Conservation (phyloP, 495 filamentous ascomycete genomes). For the Trichocladium uniseriatum region DNA sequence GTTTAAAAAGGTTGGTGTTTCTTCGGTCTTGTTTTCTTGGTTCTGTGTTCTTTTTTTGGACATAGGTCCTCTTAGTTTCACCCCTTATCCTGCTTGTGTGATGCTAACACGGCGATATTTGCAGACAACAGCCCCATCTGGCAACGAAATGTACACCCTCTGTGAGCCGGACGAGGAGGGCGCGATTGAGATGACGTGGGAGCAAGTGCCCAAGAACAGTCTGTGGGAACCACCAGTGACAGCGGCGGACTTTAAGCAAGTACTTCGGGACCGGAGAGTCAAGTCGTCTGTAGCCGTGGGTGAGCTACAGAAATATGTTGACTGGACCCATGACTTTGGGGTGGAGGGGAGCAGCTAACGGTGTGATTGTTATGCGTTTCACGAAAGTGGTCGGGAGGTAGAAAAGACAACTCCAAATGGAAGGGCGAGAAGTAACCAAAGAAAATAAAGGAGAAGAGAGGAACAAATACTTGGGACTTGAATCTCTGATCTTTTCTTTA, state of each 20-base stretch:
- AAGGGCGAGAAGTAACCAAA: too few species aligned
- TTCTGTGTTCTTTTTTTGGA: too few species aligned
- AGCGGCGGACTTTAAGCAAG: slow-evolving; percentile 82
- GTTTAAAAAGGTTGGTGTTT: background rate
- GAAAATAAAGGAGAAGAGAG: too few species aligned
- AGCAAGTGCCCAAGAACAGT: slow-evolving; percentile 63
- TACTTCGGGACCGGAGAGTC: slow-evolving; percentile 53
- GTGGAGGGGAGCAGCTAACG: slow-evolving; percentile 53
- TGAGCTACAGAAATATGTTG: slow-evolving; percentile 68
- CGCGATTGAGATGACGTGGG: slow-evolving; percentile 83
- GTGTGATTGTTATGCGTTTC: too few species aligned
- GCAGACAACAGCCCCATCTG: background rate
- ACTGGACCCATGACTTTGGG: slow-evolving; percentile 90
- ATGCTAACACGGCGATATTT: too few species aligned
- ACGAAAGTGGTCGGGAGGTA: too few species aligned
- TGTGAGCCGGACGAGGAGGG: slow-evolving; percentile 74
- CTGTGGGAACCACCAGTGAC: slow-evolving; percentile 71
- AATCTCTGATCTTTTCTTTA: too few species aligned
- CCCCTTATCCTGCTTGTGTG: too few species aligned
- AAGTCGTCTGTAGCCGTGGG: slow-evolving; percentile 76
- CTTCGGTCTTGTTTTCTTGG: too few species aligned
- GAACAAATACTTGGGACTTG: too few species aligned
- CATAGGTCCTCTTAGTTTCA: too few species aligned
- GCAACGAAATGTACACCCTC: slow-evolving; percentile 57
- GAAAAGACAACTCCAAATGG: too few species aligned